A percentile compares a stretch with the other conserved stretches of the same genome.
phyloP scores from a whole-genome alignment of 306 rosid species.

The Arachis stenosperma region DNA sequence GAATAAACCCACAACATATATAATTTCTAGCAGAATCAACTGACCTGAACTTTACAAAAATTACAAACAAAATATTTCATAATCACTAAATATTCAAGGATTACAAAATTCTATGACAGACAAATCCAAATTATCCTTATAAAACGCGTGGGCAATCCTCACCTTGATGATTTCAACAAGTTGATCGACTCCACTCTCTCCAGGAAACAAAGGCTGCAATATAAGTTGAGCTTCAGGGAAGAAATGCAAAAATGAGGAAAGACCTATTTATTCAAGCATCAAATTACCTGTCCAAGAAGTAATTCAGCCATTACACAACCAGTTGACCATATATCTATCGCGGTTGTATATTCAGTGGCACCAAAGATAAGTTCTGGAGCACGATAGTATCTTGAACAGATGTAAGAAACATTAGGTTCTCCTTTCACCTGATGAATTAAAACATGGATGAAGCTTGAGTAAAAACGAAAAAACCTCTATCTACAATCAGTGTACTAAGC shows the following conservation, averaged over 20 bases:
- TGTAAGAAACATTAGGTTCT: slow-evolving; percentile 97
- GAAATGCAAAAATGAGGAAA: neutral
- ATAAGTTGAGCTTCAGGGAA: slow-evolving; percentile 45
- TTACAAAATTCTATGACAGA: slow-evolving; percentile 18
- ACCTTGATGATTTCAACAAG: slow-evolving; percentile 99
- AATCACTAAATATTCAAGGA: slow-evolving; percentile 10
- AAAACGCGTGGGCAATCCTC: slow-evolving; percentile 19
- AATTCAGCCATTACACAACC: slow-evolving; percentile 99
- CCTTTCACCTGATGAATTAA: slow-evolving; percentile 86
- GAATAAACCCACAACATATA: slow-evolving; percentile 13
- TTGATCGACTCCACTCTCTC: slow-evolving; percentile 99
- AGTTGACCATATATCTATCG: slow-evolving; percentile 98
- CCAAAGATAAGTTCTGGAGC: slow-evolving; percentile 99
- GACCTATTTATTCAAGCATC: slow-evolving; percentile 30
- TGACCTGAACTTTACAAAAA: neutral
- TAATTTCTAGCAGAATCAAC: slow-evolving; percentile 24
- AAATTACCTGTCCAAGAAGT: slow-evolving; percentile 92
- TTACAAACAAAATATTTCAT: slow-evolving; percentile 14
- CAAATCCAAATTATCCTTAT: slow-evolving; percentile 31
- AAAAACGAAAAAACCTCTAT: slow-evolving; percentile 16
- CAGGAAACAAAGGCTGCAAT: slow-evolving; percentile 96
- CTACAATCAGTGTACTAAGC: slow-evolving; percentile 34
- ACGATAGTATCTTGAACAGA: slow-evolving; percentile 98
- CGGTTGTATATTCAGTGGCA: slow-evolving; percentile 97
- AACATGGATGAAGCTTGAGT: slow-evolving; percentile 34